Conservation (phyloP, 768 basidiomycete genomes). For the Galerina marginata region DNA sequence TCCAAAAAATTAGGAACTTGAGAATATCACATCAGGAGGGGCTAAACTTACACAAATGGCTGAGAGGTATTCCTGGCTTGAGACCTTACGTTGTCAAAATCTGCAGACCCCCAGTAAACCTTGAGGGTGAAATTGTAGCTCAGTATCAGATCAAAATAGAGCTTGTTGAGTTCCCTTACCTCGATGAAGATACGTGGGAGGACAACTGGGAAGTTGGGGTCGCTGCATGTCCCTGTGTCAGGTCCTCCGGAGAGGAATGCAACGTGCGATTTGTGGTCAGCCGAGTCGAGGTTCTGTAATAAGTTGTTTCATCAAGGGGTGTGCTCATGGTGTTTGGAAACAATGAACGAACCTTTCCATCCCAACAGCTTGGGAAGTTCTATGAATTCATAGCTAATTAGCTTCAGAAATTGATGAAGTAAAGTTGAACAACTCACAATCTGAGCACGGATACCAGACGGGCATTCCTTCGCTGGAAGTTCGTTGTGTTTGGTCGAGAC, state of each 20-base stretch:
- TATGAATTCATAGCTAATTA: conserved; percentile 17
- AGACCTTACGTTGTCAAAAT: conserved; percentile 39
- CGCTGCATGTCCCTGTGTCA: conserved; percentile 53
- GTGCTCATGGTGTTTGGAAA: background rate
- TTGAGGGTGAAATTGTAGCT: conserved; percentile 18
- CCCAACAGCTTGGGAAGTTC: conserved; percentile 64
- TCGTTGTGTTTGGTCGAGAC: conserved; percentile 42
- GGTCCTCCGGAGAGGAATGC: conserved; percentile 51
- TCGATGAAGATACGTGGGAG: conserved; percentile 58
- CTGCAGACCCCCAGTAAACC: conserved; percentile 50
- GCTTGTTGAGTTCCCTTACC: conserved; percentile 30
- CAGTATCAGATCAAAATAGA: background rate
- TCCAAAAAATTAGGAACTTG: background rate
- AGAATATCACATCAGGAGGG: background rate
- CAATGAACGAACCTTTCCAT: conserved; percentile 47
- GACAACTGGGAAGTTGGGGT: conserved; percentile 49
- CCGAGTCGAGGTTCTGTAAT: conserved; percentile 49
- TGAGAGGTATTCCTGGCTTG: conserved; percentile 53
- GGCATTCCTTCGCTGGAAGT: conserved; percentile 44
- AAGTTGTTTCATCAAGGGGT: conserved; percentile 1
- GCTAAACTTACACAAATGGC: conserved; percentile 53
- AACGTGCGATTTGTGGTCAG: conserved; percentile 59
- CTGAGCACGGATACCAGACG: conserved; percentile 55
- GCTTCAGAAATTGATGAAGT: background rate
- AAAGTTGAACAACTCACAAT: conserved; percentile 39